These are phyloP conservation scores for Saccharomycopsis microspora DNA, from an alignment of 805 yeast genomes.

Conservation along the genomic window DNA sequence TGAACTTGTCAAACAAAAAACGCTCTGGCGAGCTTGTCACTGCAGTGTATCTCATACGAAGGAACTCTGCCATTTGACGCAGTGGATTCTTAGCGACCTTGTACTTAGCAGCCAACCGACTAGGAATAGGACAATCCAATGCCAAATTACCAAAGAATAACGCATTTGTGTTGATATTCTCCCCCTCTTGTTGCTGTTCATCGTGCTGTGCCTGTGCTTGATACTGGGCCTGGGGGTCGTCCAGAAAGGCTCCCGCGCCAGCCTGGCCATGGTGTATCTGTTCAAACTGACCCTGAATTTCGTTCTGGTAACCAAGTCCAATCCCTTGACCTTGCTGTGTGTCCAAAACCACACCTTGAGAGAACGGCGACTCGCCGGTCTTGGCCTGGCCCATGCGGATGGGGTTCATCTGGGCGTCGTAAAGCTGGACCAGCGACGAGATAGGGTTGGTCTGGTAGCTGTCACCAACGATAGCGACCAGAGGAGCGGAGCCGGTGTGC, in stretches of 20 bases:
- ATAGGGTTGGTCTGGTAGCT: slow-evolving; percentile 9
- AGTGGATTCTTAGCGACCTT: slow-evolving; percentile 20
- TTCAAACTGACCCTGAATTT: slow-evolving; percentile 12
- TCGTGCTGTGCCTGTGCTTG: slow-evolving; percentile 1
- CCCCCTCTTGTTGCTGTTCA: slow-evolving; percentile 6
- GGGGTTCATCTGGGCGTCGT: slow-evolving; percentile 14
- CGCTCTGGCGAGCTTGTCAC: slow-evolving; percentile 64
- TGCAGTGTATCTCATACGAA: slow-evolving; percentile 32
- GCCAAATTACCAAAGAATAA: slow-evolving; percentile 58
- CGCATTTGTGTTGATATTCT: slow-evolving; percentile 8
- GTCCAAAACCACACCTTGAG: slow-evolving; percentile 13
- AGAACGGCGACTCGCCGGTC: neutral
- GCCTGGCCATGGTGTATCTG: neutral
- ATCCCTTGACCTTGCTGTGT: slow-evolving; percentile 11
- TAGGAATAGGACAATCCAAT: slow-evolving; percentile 80
- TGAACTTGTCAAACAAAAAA: slow-evolving; percentile 43
- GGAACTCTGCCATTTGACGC: slow-evolving; percentile 25
- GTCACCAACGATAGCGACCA: slow-evolving; percentile 11
- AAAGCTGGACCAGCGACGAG: slow-evolving; percentile 4
- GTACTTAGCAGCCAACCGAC: slow-evolving; percentile 44
- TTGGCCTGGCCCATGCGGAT: slow-evolving; percentile 2
- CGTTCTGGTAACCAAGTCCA: slow-evolving; percentile 5
- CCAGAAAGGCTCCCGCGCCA: neutral
- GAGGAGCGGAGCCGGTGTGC: neutral
- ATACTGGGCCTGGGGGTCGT: neutral